Evolutionary conservation across 352 stramenopile species (phyloP), one percentile per base, ranked within the genome.

Genomic region (Phytopythium ostracodes): DNA sequence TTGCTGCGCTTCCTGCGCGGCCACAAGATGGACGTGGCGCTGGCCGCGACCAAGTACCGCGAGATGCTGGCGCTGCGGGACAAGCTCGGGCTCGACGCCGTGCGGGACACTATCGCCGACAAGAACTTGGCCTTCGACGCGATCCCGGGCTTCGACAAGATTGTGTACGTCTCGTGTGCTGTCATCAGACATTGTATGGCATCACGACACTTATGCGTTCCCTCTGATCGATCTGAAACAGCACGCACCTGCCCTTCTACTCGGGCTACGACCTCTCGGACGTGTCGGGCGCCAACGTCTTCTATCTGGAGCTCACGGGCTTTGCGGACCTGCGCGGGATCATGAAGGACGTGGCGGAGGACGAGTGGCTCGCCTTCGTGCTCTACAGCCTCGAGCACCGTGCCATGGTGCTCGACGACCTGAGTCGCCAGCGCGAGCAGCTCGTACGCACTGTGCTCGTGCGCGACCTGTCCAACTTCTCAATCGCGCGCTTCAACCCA

Each of bases 351-450:
- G 64, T 92, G 33, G 75, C 70, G 7, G 77, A 92, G 50, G 83
- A 89, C 7, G 83, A 92, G 54, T 90, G 78, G 80, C 74, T 76
- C 44, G 72, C 75, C 10, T 92, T 88, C 59, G 83, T 79, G 38
- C 64, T 89, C 18, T 88, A 89, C 62, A 81, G 83, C n/a, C 84
- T 92, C 69, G 83, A 92, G 60, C 84, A 84, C 58, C 77, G 79
- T 20, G 70, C 83, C 5, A 68, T 90, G 22, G 80, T 77, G 35
- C 72, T 92, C 17, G 83, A 92, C 54, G 73, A 83, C 53, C 75
- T 89, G 22, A 89, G 79, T 47, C 75, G 81, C 22, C 70, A 84
- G 59, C 61, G 73, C 38, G 76, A 89, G 63, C 69, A 55, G 42
- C 54, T 92, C 49, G 76, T 90, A 24, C 77, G 86, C 53, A 88